These are phyloP conservation scores for Pontederia crassipes DNA, from an alignment of 176 grass and related monocot genomes.

Conservation along the genomic window DNA sequence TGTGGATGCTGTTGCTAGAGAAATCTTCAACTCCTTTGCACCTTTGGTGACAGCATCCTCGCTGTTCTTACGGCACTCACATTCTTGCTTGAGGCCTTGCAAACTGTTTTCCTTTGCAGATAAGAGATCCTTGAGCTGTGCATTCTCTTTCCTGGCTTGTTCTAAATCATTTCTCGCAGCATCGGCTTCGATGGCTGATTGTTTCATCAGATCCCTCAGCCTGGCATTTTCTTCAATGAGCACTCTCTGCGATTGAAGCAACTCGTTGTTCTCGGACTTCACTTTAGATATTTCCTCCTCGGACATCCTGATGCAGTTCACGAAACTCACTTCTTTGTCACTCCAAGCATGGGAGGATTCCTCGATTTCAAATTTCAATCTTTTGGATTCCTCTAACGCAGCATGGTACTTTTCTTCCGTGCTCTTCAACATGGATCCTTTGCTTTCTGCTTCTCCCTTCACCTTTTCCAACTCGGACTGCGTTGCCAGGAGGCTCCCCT, in stretches of 20 bases:
- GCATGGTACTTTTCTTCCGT: slow-evolving; percentile 19
- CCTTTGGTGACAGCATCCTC: slow-evolving; percentile 69
- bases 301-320: slow-evolving; percentile 62
- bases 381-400: slow-evolving; percentile 32
- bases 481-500: slow-evolving; percentile 32
- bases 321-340: slow-evolving; percentile 60
- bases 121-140: slow-evolving; percentile 37
- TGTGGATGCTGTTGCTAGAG: slow-evolving; percentile 44
- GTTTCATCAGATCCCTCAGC: slow-evolving; percentile 76
- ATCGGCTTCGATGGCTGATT: slow-evolving; percentile 61
- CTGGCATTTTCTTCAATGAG: slow-evolving; percentile 84
- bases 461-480: slow-evolving; percentile 50
- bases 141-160: slow-evolving; percentile 51
- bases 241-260: slow-evolving; percentile 65
- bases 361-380: slow-evolving; percentile 45
- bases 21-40: slow-evolving; percentile 73
- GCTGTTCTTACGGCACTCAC: slow-evolving; percentile 78
- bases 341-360: slow-evolving; percentile 41
- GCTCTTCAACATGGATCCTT: slow-evolving; percentile 15
- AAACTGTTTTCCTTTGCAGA: slow-evolving; percentile 56
- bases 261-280: slow-evolving; percentile 57
- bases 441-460: slow-evolving; percentile 23
- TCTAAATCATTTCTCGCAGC: slow-evolving; percentile 49
- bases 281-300: slow-evolving; percentile 58
- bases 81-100: slow-evolving; percentile 63